phyloP scores from a whole-genome alignment of 140 eudicot genomes.

The Flaveria floridana region DNA sequence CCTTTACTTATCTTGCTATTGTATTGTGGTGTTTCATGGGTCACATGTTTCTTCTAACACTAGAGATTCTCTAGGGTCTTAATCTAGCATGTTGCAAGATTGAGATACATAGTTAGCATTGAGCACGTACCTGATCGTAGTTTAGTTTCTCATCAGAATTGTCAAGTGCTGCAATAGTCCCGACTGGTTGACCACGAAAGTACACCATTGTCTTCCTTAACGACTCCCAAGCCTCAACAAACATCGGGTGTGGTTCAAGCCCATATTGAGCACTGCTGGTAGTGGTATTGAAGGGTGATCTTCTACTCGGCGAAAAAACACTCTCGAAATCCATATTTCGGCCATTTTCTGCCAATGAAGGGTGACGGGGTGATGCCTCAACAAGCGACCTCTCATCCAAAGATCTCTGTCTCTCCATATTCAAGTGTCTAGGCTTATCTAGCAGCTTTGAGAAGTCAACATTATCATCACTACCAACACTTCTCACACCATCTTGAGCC shows the following conservation, averaged over 20 bases:
- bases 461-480: conserved; percentile 39
- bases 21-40: not conserved
- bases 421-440: conserved; percentile 59
- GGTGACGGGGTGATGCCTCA: conserved; percentile 58
- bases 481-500: conserved; percentile 36
- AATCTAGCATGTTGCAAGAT: not conserved
- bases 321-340: conserved; percentile 51
- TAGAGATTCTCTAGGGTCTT: not conserved
- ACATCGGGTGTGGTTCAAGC: conserved; percentile 59
- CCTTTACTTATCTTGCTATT: not conserved
- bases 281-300: conserved; percentile 67
- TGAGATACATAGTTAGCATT: not conserved
- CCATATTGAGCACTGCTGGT: conserved; percentile 56
- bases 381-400: conserved; percentile 74
- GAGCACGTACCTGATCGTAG: conserved; percentile 73
- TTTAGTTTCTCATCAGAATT: conserved; percentile 84
- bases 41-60: not conserved
- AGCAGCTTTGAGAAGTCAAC: conserved; percentile 55
- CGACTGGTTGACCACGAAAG: conserved; percentile 89
- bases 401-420: conserved; percentile 70
- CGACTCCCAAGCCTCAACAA: conserved; percentile 85
- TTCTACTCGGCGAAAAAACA: conserved; percentile 48
- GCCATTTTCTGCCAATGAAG: conserved; percentile 50
- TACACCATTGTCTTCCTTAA: conserved; percentile 75
- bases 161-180: conserved; percentile 95